Conservation (phyloP, 352 stramenopile genomes). For the Phytophthora fragariaefolia region DNA sequence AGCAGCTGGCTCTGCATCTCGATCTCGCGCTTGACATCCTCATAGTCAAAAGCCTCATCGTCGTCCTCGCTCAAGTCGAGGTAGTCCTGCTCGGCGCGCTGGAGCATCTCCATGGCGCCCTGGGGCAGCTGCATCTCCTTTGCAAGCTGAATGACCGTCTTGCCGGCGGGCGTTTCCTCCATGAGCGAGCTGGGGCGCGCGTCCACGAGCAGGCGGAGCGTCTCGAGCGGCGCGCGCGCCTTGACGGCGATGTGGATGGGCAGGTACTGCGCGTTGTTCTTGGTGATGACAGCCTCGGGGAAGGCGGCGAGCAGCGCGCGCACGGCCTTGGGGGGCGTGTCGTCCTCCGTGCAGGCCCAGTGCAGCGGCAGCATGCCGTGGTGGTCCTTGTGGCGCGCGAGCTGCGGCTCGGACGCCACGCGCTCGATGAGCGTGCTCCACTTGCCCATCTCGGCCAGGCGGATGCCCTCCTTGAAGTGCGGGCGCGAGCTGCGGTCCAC, state of each 20-base stretch:
- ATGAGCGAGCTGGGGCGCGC: constrained; percentile 72
- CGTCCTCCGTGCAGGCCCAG: constrained; percentile 85
- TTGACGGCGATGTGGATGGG: constrained; percentile 87
- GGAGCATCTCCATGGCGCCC: constrained; percentile 65
- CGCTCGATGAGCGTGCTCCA: constrained; percentile 72
- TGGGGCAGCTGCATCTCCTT: constrained; percentile 58
- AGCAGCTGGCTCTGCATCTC: constrained; percentile 78
- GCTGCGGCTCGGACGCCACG: constrained; percentile 60
- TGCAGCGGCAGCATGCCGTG: constrained; percentile 87
- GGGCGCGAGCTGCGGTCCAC: constrained; percentile 49
- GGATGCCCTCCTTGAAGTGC: constrained; percentile 86
- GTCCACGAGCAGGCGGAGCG: constrained; percentile 65
- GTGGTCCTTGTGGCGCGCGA: constrained; percentile 82
- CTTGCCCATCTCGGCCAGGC: constrained; percentile 82
- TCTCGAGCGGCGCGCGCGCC: constrained; percentile 53
- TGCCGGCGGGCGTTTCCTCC: constrained; percentile 73
- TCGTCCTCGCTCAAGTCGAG: constrained; percentile 67
- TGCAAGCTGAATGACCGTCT: constrained; percentile 73
- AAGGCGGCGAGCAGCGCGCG: constrained; percentile 71
- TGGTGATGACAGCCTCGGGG: constrained; percentile 76
- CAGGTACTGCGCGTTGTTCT: constrained; percentile 86
- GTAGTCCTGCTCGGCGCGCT: constrained; percentile 74
- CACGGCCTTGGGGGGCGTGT: constrained; percentile 69
- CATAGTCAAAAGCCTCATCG: constrained; percentile 67
- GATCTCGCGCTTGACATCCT: constrained; percentile 78